A percentile compares a stretch with the other conserved stretches of the same genome.
Evolutionary conservation across 441 rosid genomes (phyloP).

Genomic region (Biscutella laevigata): DNA sequence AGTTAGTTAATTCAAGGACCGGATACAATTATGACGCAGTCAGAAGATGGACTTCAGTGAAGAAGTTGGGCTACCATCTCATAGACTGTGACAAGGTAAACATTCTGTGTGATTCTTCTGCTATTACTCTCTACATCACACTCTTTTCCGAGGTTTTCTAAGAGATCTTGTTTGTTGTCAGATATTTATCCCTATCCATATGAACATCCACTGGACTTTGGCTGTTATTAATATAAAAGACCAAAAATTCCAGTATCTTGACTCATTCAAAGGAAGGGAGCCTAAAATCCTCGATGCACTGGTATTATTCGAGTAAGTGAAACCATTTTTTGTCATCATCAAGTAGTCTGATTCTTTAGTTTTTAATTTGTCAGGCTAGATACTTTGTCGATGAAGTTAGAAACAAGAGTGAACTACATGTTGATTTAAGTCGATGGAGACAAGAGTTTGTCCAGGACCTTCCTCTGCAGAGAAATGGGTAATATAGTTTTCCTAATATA

Average conservation of each 20-base stretch:
- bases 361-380: slow-evolving; percentile 49
- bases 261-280: slow-evolving; percentile 85
- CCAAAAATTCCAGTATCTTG: slow-evolving; percentile 81
- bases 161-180: slow-evolving; percentile 31
- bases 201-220: slow-evolving; percentile 87
- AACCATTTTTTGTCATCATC: background rate
- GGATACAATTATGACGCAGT: slow-evolving; percentile 67
- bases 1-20: slow-evolving; percentile 42
- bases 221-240: slow-evolving; percentile 79
- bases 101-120: background rate
- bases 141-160: background rate
- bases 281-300: slow-evolving; percentile 39
- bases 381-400: slow-evolving; percentile 74
- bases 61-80: slow-evolving; percentile 71
- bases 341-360: slow-evolving; percentile 1
- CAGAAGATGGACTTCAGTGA: slow-evolving; percentile 89
- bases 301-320: slow-evolving; percentile 36
- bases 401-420: slow-evolving; percentile 57
- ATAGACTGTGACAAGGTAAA: slow-evolving; percentile 78
- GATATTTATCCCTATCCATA: slow-evolving; percentile 95
- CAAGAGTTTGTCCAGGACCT: slow-evolving; percentile 70
- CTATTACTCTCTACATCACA: background rate
- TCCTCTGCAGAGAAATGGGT: slow-evolving; percentile 88
- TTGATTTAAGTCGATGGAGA: slow-evolving; percentile 62
- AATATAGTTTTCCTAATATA: background rate